Evolutionary conservation across 2,329 filamentous ascomycete species (phyloP).

Genomic region (Fusarium kyushuense): DNA sequence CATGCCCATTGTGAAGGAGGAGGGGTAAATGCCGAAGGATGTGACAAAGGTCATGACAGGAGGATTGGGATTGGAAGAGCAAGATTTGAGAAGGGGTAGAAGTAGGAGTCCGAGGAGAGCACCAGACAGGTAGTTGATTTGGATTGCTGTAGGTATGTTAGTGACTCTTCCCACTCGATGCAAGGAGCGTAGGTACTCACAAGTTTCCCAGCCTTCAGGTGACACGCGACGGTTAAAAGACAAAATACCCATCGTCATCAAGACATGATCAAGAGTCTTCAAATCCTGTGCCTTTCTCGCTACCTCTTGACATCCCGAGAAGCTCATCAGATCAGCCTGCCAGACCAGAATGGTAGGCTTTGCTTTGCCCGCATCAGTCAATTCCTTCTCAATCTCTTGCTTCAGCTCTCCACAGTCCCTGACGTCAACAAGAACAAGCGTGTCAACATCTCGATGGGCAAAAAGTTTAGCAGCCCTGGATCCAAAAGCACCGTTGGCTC

Average conservation of each 20-base stretch:
- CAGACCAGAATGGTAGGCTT: conserved; percentile 52
- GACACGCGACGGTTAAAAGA: conserved; percentile 53
- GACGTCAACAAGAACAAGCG: conserved; percentile 54
- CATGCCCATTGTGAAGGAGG: conserved; percentile 53
- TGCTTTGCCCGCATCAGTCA: conserved; percentile 42
- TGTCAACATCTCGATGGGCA: conserved; percentile 51
- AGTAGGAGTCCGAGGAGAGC: conserved; percentile 52
- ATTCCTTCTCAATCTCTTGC: conserved; percentile 51
- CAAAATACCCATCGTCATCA: conserved; percentile 55
- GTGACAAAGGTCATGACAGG: conserved; percentile 56
- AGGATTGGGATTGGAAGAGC: conserved; percentile 49
- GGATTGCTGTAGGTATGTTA: conserved; percentile 45
- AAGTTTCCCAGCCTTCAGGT: conserved; percentile 56
- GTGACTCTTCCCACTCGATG: no score
- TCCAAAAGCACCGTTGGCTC: conserved; percentile 54
- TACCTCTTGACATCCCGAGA: conserved; percentile 51
- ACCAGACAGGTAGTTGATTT: conserved; percentile 54
- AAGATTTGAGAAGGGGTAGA: conserved; percentile 51
- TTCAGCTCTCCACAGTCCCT: conserved; percentile 51
- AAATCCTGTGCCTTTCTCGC: conserved; percentile 47
- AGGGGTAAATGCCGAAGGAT: conserved; percentile 54
- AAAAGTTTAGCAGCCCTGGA: conserved; percentile 54
- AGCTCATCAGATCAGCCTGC: conserved; percentile 55
- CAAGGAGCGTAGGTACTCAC: no score
- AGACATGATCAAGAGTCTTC: conserved; percentile 51